Percentiles rank a stretch among this genome's conserved stretches.
These are phyloP conservation scores for Aureobasidium sp. DNA, from an alignment of 2,329 filamentous ascomycete genomes.

Conservation along the genomic window DNA sequence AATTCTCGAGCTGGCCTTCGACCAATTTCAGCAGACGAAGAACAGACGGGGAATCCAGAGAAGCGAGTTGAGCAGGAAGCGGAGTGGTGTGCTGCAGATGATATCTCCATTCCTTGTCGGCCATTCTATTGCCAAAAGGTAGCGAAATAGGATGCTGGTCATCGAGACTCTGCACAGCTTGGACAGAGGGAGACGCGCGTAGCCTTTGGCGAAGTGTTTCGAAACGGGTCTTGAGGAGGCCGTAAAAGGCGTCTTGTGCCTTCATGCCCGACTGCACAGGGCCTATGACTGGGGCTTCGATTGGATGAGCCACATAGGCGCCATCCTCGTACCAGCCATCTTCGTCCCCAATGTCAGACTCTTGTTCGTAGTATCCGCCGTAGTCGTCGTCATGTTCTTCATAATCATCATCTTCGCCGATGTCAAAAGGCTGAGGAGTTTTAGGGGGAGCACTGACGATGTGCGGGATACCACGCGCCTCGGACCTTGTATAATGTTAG, in stretches of 20 bases:
- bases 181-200: constrained; percentile 47
- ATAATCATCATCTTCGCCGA: constrained; percentile 32
- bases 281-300: constrained; percentile 22
- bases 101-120: constrained; percentile 50
- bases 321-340: constrained; percentile 69
- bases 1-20: constrained; percentile 52
- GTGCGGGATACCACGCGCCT: constrained; percentile 68
- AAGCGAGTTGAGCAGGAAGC: constrained; percentile 43
- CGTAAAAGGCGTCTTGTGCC: constrained; percentile 61
- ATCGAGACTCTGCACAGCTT: constrained; percentile 49
- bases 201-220: constrained; percentile 56
- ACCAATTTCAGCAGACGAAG: constrained; percentile 60
- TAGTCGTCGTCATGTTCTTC: constrained; percentile 29
- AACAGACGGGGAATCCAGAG: constrained; percentile 57
- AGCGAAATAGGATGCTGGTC: constrained; percentile 48
- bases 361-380: constrained; percentile 45
- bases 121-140: constrained; percentile 46
- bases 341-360: constrained; percentile 31
- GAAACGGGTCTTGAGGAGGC: constrained; percentile 60
- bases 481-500: constrained; percentile 47
- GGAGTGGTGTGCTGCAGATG: constrained; percentile 38
- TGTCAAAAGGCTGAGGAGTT: neutral
- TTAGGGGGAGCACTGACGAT: constrained; percentile 55
- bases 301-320: constrained; percentile 62
- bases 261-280: constrained; percentile 15